Base-by-base conservation (phyloP, 2,329 filamentous ascomycete genomes). In the Calonectria pauciramosa region DNA sequence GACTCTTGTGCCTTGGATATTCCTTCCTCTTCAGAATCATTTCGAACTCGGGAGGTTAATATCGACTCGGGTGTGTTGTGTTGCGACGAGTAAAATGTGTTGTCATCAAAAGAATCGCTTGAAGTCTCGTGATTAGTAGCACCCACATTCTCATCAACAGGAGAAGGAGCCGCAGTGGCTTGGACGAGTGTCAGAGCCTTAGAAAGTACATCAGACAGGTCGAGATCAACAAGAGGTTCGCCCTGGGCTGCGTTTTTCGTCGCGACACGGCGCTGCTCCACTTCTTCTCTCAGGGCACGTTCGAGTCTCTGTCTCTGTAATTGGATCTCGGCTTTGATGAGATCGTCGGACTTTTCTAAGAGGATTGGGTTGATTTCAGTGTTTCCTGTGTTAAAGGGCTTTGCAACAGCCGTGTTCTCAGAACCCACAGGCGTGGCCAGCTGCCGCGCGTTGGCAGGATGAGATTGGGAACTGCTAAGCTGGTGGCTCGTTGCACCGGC, bases 21-120 rank as follows among this genome's bases (percentile, higher is more conserved):
- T 70, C 77, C 79, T 11, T 71, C 71, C 54, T 86, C 84, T 78
- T 84, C 84, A 74, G 85, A 84, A 75, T 83, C 83, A 79, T 83
- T 90, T 88, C 83, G 91, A 86, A 87, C 80, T 72, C 86, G 87
- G 34, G 88, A 86, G 49, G 87, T 86, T 73, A 87, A 86, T 65
- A 86, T 87, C 36, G 88, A 89, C 71, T 91, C 89, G 74, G 91
- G 91, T 77, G 96, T 98, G 84, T 96, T 94, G 88, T 96, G 93
- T 87, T 94, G 95, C 86, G 96, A 98, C 79, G 96, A 98, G 88
- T 99, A 98, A 86, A 98, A 98, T 51, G 96, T 97, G 83, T 97
- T 96, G 84, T 97, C 94, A 86, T 98, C 96, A 87, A 96, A 95
- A 44, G 95, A 97, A 85, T 96, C 95, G 90, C 90, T 94, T 82